Conservation (phyloP, 2,329 filamentous ascomycete species). For the Hymenoscyphus infarciens region DNA sequence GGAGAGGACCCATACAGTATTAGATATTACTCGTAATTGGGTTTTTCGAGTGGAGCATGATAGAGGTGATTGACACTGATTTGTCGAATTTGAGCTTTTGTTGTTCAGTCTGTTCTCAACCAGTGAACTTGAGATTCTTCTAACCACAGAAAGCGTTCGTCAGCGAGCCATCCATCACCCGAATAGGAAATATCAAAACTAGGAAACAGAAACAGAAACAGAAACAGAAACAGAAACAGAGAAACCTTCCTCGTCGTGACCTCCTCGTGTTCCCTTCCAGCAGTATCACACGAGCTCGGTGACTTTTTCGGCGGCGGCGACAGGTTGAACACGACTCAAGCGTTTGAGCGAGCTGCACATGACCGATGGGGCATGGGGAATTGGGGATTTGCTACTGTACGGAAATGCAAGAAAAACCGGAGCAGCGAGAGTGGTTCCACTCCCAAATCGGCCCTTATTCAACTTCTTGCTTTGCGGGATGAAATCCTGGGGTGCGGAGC, state of each 20-base stretch:
- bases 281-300: neutral
- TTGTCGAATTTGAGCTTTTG: neutral
- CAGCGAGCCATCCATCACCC: neutral
- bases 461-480: neutral
- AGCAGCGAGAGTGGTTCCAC: neutral
- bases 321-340: neutral
- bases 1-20: neutral
- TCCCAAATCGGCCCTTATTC: neutral
- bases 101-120: neutral
- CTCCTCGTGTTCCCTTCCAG: neutral
- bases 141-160: neutral
- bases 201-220: no score
- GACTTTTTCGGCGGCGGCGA: neutral
- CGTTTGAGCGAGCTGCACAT: neutral
- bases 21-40: neutral
- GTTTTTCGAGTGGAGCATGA: neutral
- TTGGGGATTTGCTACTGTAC: neutral
- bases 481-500: conserved; percentile 2
- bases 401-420: neutral
- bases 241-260: neutral
- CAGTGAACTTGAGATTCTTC: neutral
- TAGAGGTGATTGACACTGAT: no score
- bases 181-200: neutral
- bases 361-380: neutral
- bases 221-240: no score